phyloP scores from a whole-genome alignment of 257 asterid species.

The Primulina eburnea region DNA sequence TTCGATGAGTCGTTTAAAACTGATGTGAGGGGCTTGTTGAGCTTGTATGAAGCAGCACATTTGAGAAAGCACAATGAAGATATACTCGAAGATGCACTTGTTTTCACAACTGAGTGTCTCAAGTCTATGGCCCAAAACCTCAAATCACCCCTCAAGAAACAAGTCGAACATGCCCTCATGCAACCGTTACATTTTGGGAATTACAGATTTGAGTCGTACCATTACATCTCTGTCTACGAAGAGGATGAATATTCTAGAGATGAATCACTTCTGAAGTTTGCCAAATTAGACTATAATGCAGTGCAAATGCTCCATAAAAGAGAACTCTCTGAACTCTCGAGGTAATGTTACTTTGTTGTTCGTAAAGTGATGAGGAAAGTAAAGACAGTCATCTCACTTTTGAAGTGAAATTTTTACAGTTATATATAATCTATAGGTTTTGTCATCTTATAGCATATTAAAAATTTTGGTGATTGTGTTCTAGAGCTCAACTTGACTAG shows the following conservation, averaged over 20 bases:
- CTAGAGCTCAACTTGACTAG: no score
- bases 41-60: no score
- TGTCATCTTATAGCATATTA: no score
- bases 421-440: no score
- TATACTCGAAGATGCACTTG: constrained; percentile 28
- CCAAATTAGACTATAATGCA: constrained; percentile 27
- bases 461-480: no score
- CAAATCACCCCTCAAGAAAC: constrained; percentile 16
- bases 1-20: constrained; percentile 17
- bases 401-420: no score
- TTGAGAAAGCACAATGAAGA: constrained; percentile 30
- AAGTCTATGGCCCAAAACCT: constrained; percentile 15
- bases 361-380: no score
- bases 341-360: constrained; percentile 3
- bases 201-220: constrained; percentile 10
- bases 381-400: no score
- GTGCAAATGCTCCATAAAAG: constrained; percentile 20
- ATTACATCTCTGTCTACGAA: constrained; percentile 14
- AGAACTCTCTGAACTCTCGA: constrained; percentile 17
- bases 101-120: constrained; percentile 20
- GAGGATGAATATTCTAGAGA: constrained; percentile 6
- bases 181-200: constrained; percentile 17
- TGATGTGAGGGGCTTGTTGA: constrained; percentile 27
- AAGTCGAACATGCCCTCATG: constrained; percentile 25
- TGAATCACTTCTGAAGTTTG: constrained; percentile 16